Conservation (phyloP, 352 stramenopile species). For the Globisporangium spinosum region DNA sequence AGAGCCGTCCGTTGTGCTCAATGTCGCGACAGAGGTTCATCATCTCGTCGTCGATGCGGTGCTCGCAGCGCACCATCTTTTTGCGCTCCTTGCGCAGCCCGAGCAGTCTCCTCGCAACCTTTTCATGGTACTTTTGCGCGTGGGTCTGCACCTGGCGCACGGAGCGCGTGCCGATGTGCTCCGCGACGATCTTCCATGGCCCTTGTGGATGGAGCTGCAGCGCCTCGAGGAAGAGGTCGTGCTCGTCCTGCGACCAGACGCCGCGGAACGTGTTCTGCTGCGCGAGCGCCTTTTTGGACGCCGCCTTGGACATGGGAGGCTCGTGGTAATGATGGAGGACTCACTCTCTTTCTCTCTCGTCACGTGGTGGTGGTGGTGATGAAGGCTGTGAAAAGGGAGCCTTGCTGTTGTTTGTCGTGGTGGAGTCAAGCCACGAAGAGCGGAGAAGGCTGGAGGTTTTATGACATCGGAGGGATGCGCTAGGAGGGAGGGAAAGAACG, state of each 20-base stretch:
- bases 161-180: slow-evolving; percentile 45
- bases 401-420: background rate
- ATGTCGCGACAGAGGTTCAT: slow-evolving; percentile 18
- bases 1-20: slow-evolving; percentile 8
- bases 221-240: slow-evolving; percentile 53
- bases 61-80: slow-evolving; percentile 31
- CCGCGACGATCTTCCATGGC: slow-evolving; percentile 48
- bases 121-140: slow-evolving; percentile 63
- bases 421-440: too few species aligned
- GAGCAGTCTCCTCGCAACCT: slow-evolving; percentile 41
- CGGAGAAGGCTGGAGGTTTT: background rate
- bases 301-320: background rate
- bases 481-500: background rate
- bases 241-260: slow-evolving; percentile 56
- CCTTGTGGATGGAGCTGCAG: slow-evolving; percentile 49
- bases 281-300: background rate
- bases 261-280: slow-evolving; percentile 18
- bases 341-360: background rate
- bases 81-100: slow-evolving; percentile 43
- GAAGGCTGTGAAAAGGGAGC: slow-evolving; percentile 3
- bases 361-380: background rate
- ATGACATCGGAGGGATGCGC: background rate
- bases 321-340: background rate
- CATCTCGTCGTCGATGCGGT: slow-evolving; percentile 51
- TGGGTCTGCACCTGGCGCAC: slow-evolving; percentile 63